These are phyloP conservation scores for Beta vulgaris DNA, from an alignment of 148 eudicot genomes.

Conservation along the genomic window DNA sequence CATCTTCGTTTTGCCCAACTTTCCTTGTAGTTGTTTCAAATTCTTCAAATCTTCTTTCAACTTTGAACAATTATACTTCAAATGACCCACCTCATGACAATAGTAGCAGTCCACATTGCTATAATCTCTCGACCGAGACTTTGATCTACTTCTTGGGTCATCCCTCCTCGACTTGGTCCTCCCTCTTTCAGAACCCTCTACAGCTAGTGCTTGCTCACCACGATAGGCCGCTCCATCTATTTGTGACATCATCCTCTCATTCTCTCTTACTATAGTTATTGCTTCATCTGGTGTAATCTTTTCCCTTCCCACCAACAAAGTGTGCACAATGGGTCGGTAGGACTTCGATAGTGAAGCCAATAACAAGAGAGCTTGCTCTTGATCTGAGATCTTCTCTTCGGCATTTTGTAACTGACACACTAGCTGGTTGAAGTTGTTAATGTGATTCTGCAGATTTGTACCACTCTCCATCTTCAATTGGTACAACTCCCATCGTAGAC, in stretches of 20 bases:
- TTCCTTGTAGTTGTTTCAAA: neutral
- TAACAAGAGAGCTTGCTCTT: conserved; percentile 6
- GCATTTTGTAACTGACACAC: neutral
- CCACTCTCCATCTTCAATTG: conserved; percentile 1
- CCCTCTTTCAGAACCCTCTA: neutral
- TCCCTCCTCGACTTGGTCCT: neutral
- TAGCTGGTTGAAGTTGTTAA: neutral
- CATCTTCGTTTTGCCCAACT: neutral
- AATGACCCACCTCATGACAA: neutral
- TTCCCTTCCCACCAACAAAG: neutral
- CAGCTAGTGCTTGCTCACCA: neutral
- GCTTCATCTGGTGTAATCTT: conserved; percentile 2
- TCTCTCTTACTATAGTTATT: neutral
- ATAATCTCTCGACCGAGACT: neutral
- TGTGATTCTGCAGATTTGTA: conserved; percentile 3
- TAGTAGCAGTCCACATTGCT: neutral
- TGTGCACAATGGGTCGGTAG: neutral
- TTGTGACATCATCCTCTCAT: conserved; percentile 9
- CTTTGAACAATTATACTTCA: neutral
- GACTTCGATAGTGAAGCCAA: neutral
- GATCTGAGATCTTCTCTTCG: neutral
- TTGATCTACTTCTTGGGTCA: neutral
- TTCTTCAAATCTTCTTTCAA: neutral
- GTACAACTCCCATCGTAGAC: neutral
- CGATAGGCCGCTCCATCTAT: neutral